Base-by-base conservation (phyloP, 140 eudicot genomes). In the Stevia rebaudiana region DNA sequence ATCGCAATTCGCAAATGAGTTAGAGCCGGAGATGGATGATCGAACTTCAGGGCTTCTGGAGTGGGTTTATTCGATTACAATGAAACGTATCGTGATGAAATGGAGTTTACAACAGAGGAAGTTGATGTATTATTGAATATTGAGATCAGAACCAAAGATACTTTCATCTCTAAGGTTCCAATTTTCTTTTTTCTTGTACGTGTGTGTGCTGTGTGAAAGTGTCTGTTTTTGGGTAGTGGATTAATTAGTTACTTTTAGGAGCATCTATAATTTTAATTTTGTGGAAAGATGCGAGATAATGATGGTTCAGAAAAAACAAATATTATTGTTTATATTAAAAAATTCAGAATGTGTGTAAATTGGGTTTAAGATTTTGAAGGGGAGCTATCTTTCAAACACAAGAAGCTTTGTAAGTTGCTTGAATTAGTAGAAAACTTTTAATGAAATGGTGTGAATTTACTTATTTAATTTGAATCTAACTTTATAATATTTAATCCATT, bases 361-460 rank as follows among this genome's bases (percentile, higher is more conserved):
- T 91, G 89, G 87, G 87, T 84, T 67, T 95, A 87, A 65, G 92
- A 85, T 53, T 75, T 85, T 46, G 92, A 91, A 81, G 95, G 85
- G 64, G 84, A 72, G 61, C 80, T 72, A 62, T 77, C 75, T 25
- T 19, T 74, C 16, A 95, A 87, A 80, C 89, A 87, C 39, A 92
- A 82, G 52, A 80, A 77, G 37, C 82, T 91, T 1, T 76, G 67
- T 40, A 78, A 68, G 37, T 49, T 80, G 84, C 76, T 91, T 78
- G 95, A 82, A 72, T 56, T 67, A 37, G 86, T 87, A 0, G 89
- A 91, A 72, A 91, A 70, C 70, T 68, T 87, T 80, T 68, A 67
- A 44, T 31, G 98, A 91, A 30, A 74, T 84, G 83, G 98, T 91
- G 65, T 28, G 23, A 11, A 49, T 46, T 54, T 44, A 3, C 0